phyloP scores from a whole-genome alignment of 257 asterid species.

The Petunia secreta region DNA sequence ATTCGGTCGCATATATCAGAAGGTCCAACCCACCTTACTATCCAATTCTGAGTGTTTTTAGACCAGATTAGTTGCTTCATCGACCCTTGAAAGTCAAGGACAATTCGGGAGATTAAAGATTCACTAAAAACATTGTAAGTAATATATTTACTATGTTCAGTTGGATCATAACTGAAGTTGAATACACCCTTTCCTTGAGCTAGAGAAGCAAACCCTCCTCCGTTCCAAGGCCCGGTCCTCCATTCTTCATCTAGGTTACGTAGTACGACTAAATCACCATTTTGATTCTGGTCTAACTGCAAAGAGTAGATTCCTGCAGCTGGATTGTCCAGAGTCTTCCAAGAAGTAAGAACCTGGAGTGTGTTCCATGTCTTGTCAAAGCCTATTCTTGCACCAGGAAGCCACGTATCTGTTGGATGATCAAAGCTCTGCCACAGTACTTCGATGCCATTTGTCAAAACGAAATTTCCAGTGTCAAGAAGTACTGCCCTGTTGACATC shows the following conservation, averaged over 20 bases:
- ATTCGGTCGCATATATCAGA: not conserved
- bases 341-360: constrained; percentile 25
- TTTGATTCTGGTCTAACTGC: constrained; percentile 6
- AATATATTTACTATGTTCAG: constrained; percentile 7
- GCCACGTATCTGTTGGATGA: constrained; percentile 28
- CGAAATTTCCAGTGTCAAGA: constrained; percentile 29
- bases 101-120: constrained; percentile 29
- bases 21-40: not conserved
- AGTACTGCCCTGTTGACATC: constrained; percentile 19
- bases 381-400: constrained; percentile 30
- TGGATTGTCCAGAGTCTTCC: constrained; percentile 1
- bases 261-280: not conserved
- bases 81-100: not conserved
- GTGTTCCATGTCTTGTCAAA: constrained; percentile 1
- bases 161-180: constrained; percentile 27
- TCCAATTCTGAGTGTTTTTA: constrained; percentile 21
- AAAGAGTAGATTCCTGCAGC: constrained; percentile 26
- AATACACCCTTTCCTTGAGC: not conserved
- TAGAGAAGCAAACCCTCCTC: constrained; percentile 20
- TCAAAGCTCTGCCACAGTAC: constrained; percentile 31
- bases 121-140: constrained; percentile 24
- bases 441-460: constrained; percentile 22
- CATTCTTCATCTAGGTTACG: not conserved
- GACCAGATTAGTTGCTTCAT: not conserved
- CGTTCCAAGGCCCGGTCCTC: constrained; percentile 21